These are phyloP conservation scores for Talaromyces sp. DNA, from an alignment of 2,329 filamentous ascomycete species.

Conservation along the genomic window DNA sequence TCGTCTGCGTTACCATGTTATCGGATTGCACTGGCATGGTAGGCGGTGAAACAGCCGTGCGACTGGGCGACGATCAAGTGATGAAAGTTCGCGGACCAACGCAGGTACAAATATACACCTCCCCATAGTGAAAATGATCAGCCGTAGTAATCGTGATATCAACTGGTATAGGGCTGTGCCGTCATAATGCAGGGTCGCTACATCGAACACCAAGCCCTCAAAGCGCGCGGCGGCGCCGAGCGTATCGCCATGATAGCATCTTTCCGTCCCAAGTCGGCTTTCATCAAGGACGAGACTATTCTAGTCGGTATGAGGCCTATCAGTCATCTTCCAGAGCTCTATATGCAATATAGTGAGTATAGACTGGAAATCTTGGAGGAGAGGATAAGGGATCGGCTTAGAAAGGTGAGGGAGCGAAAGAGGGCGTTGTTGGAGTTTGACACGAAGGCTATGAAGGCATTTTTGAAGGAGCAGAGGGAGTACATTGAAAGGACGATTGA, in stretches of 20 bases:
- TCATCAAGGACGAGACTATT: conserved; percentile 18
- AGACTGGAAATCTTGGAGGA: conserved; percentile 21
- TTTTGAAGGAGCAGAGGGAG: background rate
- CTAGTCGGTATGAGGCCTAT: conserved; percentile 25
- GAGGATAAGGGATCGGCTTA: background rate
- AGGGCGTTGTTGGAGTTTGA: background rate
- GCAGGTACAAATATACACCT: too few relatives aligned
- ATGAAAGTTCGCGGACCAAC: background rate
- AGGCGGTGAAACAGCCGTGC: background rate
- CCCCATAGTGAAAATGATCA: too few relatives aligned
- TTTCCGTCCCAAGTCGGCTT: conserved; percentile 50
- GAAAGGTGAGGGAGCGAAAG: background rate
- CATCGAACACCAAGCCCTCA: conserved; percentile 56
- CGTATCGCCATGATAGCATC: conserved; percentile 57
- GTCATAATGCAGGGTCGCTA: conserved; percentile 57
- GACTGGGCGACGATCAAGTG: background rate
- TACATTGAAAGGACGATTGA: background rate
- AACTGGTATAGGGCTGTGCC: conserved; percentile 44
- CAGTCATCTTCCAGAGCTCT: conserved; percentile 28
- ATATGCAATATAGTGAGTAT: conserved; percentile 31
- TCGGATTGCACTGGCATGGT: background rate
- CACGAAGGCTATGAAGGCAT: background rate
- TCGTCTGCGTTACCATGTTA: background rate
- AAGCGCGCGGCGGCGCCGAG: conserved; percentile 50
- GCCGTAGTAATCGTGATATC: too few relatives aligned